Percentiles rank a stretch among this genome's conserved stretches.
Evolutionary conservation across 805 yeast species (phyloP).

Genomic region (Millerozyma acaciae): DNA sequence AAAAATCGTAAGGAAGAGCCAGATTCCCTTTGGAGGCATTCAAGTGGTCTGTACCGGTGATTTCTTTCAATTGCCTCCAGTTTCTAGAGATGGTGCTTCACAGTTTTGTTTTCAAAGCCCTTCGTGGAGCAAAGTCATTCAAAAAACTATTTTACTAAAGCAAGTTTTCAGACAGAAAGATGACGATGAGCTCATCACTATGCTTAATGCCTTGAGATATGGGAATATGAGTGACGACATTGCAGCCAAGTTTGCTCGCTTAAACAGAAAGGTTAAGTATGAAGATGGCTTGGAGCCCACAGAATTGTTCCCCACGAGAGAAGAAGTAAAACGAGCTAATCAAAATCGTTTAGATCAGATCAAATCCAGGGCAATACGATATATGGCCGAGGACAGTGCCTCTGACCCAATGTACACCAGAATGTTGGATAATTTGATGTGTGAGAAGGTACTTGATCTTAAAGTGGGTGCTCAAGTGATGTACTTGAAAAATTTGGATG

Average conservation of each 20-base stretch:
- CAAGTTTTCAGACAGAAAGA: conserved; percentile 85
- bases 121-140: conserved; percentile 63
- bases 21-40: conserved; percentile 86
- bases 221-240: conserved; percentile 59
- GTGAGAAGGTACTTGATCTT: conserved; percentile 56
- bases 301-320: conserved; percentile 80
- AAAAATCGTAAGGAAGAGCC: conserved; percentile 46
- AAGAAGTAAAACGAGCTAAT: conserved; percentile 81
- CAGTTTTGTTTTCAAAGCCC: conserved; percentile 72
- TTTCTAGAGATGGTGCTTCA: conserved; percentile 39
- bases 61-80: conserved; percentile 94
- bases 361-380: conserved; percentile 44
- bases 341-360: conserved; percentile 34
- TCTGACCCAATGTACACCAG: conserved; percentile 18
- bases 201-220: conserved; percentile 75
- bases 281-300: conserved; percentile 85
- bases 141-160: conserved; percentile 64
- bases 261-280: conserved; percentile 57
- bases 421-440: conserved; percentile 63
- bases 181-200: conserved; percentile 69
- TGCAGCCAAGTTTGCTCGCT: conserved; percentile 41
- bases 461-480: conserved; percentile 92
- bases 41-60: conserved; percentile 92
- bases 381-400: conserved; percentile 36
- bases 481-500: conserved; percentile 81